phyloP scores from a whole-genome alignment of 2,329 filamentous ascomycete species.

The Calonectria multiphialidica region DNA sequence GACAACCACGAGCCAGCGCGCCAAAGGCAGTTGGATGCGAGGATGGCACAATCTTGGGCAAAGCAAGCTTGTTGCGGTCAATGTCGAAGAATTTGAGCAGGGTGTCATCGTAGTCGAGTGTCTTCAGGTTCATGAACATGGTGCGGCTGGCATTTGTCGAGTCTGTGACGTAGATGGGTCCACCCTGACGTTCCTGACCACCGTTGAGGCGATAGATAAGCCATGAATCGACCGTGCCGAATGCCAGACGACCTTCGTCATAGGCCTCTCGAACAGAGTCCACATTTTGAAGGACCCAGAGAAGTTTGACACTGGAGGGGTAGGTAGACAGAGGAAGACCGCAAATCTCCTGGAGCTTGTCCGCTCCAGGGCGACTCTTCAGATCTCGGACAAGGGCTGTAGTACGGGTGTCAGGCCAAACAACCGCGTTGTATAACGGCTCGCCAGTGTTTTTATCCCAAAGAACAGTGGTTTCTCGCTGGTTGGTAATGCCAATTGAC shows the following conservation, averaged over 20 bases:
- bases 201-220: constrained; percentile 88
- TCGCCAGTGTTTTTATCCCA: constrained; percentile 88
- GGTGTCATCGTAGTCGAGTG: constrained; percentile 81
- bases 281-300: constrained; percentile 84
- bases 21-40: constrained; percentile 82
- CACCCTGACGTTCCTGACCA: constrained; percentile 67
- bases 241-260: constrained; percentile 80
- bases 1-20: constrained; percentile 70
- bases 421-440: constrained; percentile 85
- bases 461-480: constrained; percentile 88
- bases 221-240: constrained; percentile 92
- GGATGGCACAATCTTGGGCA: constrained; percentile 88
- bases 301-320: constrained; percentile 85
- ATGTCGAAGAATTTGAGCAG: constrained; percentile 85
- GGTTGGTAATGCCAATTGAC: constrained; percentile 88
- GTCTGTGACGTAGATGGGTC: constrained; percentile 82
- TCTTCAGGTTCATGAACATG: constrained; percentile 94
- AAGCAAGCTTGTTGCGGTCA: constrained; percentile 72
- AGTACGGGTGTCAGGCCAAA: constrained; percentile 91
- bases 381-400: constrained; percentile 79
- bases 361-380: constrained; percentile 75
- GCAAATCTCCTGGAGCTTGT: constrained; percentile 77
- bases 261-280: constrained; percentile 79
- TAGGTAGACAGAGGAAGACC: constrained; percentile 91
- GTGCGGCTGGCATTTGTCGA: constrained; percentile 90